Conservation (phyloP, 768 basidiomycete genomes). For the Phaffia australis region DNA sequence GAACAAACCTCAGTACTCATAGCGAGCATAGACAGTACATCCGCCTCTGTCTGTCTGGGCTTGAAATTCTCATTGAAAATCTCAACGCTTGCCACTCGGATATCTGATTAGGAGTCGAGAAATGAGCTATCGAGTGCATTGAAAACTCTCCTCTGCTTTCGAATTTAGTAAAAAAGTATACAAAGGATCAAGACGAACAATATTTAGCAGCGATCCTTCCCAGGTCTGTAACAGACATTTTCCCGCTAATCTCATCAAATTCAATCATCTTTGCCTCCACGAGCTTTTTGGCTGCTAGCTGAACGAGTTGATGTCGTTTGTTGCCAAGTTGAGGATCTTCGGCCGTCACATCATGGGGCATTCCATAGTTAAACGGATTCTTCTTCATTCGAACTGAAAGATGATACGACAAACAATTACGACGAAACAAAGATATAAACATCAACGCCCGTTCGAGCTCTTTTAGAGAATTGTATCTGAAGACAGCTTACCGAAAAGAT, state of each 20-base stretch:
- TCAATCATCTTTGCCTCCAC: constrained; percentile 68
- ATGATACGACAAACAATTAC: neutral
- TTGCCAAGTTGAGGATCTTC: constrained; percentile 65
- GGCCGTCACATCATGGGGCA: constrained; percentile 53
- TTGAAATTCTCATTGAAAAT: constrained; percentile 71
- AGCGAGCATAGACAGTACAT: constrained; percentile 73
- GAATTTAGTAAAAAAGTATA: neutral
- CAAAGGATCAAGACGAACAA: constrained; percentile 36
- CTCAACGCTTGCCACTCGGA: constrained; percentile 72
- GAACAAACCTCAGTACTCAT: constrained; percentile 72
- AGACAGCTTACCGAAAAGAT: constrained; percentile 51
- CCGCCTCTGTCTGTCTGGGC: constrained; percentile 81
- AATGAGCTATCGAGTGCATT: neutral
- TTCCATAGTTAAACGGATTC: constrained; percentile 77
- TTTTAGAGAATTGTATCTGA: neutral
- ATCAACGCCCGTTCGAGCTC: neutral
- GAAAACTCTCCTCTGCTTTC: neutral
- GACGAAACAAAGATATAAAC: neutral
- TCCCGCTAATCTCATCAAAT: constrained; percentile 50
- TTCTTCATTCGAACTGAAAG: constrained; percentile 69
- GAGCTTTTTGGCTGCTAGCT: constrained; percentile 55
- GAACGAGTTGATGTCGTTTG: constrained; percentile 60
- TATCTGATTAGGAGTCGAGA: constrained; percentile 41
- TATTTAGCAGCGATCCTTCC: constrained; percentile 96
- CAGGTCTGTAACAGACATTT: constrained; percentile 68